A percentile compares a stretch with the other conserved stretches of the same genome.
Conservation (phyloP, 352 stramenopile genomes). For the Globisporangium megalacanthum region DNA sequence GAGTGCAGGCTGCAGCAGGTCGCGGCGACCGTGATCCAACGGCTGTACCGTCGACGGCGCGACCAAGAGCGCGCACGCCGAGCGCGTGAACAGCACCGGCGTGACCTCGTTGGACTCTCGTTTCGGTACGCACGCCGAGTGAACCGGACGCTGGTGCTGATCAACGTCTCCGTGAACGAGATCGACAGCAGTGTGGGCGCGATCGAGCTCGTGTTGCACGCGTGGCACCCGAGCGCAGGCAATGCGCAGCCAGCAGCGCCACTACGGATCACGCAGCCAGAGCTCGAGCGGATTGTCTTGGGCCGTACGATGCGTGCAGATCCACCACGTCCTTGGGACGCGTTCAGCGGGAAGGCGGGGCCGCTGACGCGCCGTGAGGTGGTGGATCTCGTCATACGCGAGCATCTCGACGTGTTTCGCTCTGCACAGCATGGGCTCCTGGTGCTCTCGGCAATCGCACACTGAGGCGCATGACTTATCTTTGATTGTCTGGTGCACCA, state of each 20-base stretch:
- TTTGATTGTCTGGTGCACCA: not conserved
- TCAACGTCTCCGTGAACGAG: slow-evolving; percentile 19
- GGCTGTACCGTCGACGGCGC: slow-evolving; percentile 9
- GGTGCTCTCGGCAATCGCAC: slow-evolving; percentile 13
- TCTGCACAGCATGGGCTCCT: slow-evolving; percentile 24
- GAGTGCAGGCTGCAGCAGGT: slow-evolving; percentile 20
- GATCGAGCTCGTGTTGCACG: slow-evolving; percentile 19
- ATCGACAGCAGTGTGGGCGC: slow-evolving; percentile 17
- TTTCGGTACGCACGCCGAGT: slow-evolving; percentile 23
- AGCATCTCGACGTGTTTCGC: slow-evolving; percentile 32
- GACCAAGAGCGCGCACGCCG: slow-evolving; percentile 8
- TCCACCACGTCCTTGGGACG: too few relatives aligned
- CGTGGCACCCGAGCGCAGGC: slow-evolving; percentile 18
- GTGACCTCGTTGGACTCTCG: slow-evolving; percentile 9
- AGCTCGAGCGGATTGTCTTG: slow-evolving; percentile 9
- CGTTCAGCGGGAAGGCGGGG: not conserved
- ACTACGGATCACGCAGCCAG: slow-evolving; percentile 13
- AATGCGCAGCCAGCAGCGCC: slow-evolving; percentile 9
- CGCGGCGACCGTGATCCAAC: slow-evolving; percentile 26
- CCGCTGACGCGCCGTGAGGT: slow-evolving; percentile 12
- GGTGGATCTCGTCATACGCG: slow-evolving; percentile 14
- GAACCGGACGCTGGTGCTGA: slow-evolving; percentile 21
- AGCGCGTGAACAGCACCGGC: not conserved
- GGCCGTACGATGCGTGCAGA: not conserved
- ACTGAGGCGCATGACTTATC: not conserved